phyloP scores from a whole-genome alignment of 495 filamentous ascomycete species.

The Penicillium antarcticum region DNA sequence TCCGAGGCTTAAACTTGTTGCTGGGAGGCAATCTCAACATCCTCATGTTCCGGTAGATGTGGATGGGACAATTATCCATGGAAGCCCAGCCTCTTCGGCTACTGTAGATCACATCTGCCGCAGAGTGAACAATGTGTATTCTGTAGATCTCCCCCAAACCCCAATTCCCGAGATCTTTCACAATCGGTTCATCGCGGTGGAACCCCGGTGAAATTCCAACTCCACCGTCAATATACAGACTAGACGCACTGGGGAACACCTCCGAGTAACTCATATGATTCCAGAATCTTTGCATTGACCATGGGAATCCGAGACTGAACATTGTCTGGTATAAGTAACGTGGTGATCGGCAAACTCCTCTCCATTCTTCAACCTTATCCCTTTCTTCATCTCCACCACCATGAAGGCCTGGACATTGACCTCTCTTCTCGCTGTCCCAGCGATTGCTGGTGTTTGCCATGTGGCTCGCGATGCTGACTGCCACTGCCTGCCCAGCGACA shows the following conservation, averaged over 20 bases:
- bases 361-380: slow-evolving; percentile 2
- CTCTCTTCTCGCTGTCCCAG: slow-evolving; percentile 15
- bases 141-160: no score
- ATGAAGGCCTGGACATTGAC: slow-evolving; percentile 29
- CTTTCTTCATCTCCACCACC: slow-evolving; percentile 8
- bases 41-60: no score
- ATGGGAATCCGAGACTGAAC: neutral
- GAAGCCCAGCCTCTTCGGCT: no score
- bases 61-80: no score
- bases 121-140: no score
- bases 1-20: no score
- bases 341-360: slow-evolving; percentile 11
- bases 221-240: neutral
- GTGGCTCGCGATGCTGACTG: slow-evolving; percentile 1
- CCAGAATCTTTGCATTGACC: neutral
- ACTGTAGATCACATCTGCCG: no score
- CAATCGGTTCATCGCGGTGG: neutral
- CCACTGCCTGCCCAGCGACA: slow-evolving; percentile 29
- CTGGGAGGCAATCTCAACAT: no score
- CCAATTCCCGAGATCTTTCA: neutral
- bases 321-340: slow-evolving; percentile 4
- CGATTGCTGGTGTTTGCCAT: slow-evolving; percentile 4
- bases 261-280: slow-evolving; percentile 5
- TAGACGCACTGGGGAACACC: slow-evolving; percentile 17
- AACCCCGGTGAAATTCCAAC: neutral